A percentile compares a stretch with the other conserved stretches of the same genome.
These are phyloP conservation scores for Brassica cretica DNA, from an alignment of 345 rosid genomes.

Conservation along the genomic window DNA sequence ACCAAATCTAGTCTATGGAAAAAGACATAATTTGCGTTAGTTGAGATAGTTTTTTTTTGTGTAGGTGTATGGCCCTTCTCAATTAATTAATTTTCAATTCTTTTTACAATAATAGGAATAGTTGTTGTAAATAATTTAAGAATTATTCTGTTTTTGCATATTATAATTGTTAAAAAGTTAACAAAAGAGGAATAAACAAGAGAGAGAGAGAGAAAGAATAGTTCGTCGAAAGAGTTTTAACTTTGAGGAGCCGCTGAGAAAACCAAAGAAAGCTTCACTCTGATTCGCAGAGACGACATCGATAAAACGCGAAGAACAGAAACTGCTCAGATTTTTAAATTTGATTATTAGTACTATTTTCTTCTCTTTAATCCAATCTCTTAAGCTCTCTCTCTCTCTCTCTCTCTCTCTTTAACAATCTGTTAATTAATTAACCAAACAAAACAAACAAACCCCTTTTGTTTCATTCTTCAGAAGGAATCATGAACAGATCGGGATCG, in stretches of 20 bases:
- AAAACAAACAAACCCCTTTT: background rate
- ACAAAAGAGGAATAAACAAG: slow-evolving; percentile 20
- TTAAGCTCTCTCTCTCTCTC: slow-evolving; percentile 49
- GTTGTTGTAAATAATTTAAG: background rate
- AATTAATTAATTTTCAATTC: background rate
- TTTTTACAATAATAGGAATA: background rate
- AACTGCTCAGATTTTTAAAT: background rate
- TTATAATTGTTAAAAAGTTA: slow-evolving; percentile 3
- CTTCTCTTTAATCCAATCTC: slow-evolving; percentile 55
- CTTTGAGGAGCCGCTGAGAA: background rate
- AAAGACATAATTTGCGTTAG: background rate
- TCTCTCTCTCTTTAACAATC: slow-evolving; percentile 28
- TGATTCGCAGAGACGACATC: slow-evolving; percentile 26
- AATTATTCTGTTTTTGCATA: background rate
- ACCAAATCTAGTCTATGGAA: slow-evolving; percentile 2
- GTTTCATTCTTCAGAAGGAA: slow-evolving; percentile 10
- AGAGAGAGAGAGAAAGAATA: background rate
- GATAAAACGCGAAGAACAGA: slow-evolving; percentile 28
- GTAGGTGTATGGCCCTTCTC: background rate
- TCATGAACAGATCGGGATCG: slow-evolving; percentile 51
- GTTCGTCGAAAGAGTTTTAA: background rate
- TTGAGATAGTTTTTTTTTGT: background rate
- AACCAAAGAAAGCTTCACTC: background rate
- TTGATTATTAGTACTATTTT: slow-evolving; percentile 4
- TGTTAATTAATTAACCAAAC: slow-evolving; percentile 8